These are phyloP conservation scores for Candida patagonica DNA, from an alignment of 805 yeast genomes.

Conservation along the genomic window DNA sequence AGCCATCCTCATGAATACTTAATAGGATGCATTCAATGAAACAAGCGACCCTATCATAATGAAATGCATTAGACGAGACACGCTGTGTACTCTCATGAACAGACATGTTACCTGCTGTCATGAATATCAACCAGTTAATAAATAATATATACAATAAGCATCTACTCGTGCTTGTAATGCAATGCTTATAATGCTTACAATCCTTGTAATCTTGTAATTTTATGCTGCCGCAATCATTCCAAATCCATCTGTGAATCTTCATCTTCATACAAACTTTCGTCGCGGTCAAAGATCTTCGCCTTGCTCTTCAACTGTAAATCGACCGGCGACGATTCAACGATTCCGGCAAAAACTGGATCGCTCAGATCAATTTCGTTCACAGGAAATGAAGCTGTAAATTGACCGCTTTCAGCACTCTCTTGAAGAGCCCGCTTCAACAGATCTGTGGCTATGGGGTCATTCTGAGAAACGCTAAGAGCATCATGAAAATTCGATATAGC, in stretches of 20 bases:
- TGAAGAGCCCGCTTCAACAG: constrained; percentile 59
- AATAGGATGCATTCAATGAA: too few relatives aligned
- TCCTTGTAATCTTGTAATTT: too few relatives aligned
- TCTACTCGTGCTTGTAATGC: too few relatives aligned
- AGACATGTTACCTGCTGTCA: too few relatives aligned
- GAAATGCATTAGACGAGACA: too few relatives aligned
- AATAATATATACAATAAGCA: too few relatives aligned
- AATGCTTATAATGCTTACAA: too few relatives aligned
- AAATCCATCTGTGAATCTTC: constrained; percentile 17
- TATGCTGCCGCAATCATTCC: constrained; percentile 3
- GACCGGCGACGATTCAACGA: constrained; percentile 6
- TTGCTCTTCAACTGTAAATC: too few relatives aligned
- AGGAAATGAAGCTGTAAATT: neutral
- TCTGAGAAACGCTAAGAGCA: constrained; percentile 68
- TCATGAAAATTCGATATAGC: constrained; percentile 74
- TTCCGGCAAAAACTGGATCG: constrained; percentile 7
- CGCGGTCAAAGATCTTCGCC: neutral
- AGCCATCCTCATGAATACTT: too few relatives aligned
- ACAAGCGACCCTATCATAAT: too few relatives aligned
- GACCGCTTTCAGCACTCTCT: constrained; percentile 11
- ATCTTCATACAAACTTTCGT: constrained; percentile 5
- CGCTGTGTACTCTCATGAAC: too few relatives aligned
- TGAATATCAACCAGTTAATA: too few relatives aligned
- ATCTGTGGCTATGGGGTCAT: constrained; percentile 79
- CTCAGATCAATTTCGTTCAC: constrained; percentile 7